Conservation (phyloP, 495 filamentous ascomycete species). For the Xylona heveae region DNA sequence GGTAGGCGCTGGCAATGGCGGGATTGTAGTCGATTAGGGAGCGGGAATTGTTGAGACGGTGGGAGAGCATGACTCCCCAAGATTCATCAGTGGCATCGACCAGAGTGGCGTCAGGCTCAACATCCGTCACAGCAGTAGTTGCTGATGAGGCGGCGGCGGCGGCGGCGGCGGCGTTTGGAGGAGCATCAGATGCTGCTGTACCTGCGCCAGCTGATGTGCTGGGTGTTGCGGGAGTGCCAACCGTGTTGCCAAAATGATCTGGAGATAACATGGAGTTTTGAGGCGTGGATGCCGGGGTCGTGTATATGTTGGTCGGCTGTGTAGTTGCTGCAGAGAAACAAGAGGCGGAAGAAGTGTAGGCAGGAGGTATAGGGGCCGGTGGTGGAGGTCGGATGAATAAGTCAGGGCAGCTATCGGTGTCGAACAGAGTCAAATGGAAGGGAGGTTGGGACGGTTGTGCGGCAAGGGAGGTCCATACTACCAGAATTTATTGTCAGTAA, state of each 20-base stretch:
- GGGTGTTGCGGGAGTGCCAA: slow-evolving; percentile 21
- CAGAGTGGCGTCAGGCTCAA: slow-evolving; percentile 53
- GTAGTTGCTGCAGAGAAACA: slow-evolving; percentile 7
- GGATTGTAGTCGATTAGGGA: slow-evolving; percentile 41
- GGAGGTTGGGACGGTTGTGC: slow-evolving; percentile 24
- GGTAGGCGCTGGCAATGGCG: slow-evolving; percentile 47
- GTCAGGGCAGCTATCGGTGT: slow-evolving; percentile 42
- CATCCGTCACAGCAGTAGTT: slow-evolving; percentile 17
- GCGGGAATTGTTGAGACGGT: slow-evolving; percentile 46
- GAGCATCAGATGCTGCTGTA: slow-evolving; percentile 22
- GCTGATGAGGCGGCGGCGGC: slow-evolving; percentile 20
- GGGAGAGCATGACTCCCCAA: slow-evolving; percentile 54
- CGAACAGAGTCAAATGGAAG: slow-evolving; percentile 36
- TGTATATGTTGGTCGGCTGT: slow-evolving; percentile 16
- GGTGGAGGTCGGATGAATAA: slow-evolving; percentile 39
- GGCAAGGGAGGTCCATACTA: slow-evolving; percentile 24
- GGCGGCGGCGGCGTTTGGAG: slow-evolving; percentile 32
- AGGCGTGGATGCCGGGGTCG: slow-evolving; percentile 35
- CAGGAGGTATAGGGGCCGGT: slow-evolving; percentile 20
- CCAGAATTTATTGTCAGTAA: slow-evolving; percentile 1
- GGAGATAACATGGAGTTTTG: slow-evolving; percentile 31
- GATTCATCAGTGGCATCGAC: slow-evolving; percentile 60
- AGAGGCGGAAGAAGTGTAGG: slow-evolving; percentile 12
- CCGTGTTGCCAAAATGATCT: slow-evolving; percentile 24
- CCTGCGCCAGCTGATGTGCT: slow-evolving; percentile 16